phyloP scores from a whole-genome alignment of 2,329 filamentous ascomycete genomes.

The Botrytis sinoallii region DNA sequence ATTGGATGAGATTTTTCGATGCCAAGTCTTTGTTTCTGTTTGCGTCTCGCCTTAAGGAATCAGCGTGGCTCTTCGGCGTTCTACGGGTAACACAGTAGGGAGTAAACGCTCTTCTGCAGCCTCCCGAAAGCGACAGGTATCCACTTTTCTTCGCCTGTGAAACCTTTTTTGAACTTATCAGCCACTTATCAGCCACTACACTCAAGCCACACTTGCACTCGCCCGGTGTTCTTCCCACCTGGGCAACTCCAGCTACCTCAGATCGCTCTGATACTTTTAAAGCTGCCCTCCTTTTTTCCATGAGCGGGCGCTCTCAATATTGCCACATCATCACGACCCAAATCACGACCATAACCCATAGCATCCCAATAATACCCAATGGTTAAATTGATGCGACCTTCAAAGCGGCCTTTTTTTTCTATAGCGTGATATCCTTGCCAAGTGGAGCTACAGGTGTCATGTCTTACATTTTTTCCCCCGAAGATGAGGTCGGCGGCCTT shows the following conservation, averaged over 20 bases:
- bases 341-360: not conserved
- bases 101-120: not conserved
- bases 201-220: not conserved
- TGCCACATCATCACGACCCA: not conserved
- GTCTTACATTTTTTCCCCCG: not conserved
- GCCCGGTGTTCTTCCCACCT: too few species aligned
- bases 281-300: not conserved
- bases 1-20: not conserved
- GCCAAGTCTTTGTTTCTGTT: not conserved
- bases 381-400: conserved; percentile 6
- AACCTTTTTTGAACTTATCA: not conserved
- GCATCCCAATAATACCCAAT: not conserved
- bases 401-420: not conserved
- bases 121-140: not conserved
- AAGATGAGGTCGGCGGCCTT: conserved; percentile 10
- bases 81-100: not conserved
- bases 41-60: not conserved
- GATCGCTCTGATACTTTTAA: not conserved
- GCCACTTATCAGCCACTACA: not conserved
- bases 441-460: not conserved
- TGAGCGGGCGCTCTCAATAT: not conserved
- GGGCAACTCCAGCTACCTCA: not conserved
- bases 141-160: not conserved
- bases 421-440: not conserved
- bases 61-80: not conserved